Conservation (phyloP, 2,329 filamentous ascomycete species). For the Penicillium aurantiogriseum region DNA sequence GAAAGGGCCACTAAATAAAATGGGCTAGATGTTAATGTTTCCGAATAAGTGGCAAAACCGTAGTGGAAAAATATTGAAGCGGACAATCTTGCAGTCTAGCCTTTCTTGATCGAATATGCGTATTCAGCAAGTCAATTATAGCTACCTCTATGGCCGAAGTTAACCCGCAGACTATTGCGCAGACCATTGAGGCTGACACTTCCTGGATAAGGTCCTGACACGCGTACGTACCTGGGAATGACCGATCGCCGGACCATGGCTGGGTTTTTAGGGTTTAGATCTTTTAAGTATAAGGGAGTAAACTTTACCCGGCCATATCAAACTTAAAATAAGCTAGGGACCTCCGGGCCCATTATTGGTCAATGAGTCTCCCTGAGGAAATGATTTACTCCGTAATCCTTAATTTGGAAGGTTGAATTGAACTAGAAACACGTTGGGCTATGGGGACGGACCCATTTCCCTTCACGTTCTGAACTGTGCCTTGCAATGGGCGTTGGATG, state of each 20-base stretch:
- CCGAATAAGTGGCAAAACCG: neutral
- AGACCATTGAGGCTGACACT: neutral
- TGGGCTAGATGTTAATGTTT: neutral
- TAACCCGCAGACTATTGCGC: no score
- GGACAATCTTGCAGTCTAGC: neutral
- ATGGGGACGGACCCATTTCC: neutral
- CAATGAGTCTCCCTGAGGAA: neutral
- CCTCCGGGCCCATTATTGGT: neutral
- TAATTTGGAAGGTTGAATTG: neutral
- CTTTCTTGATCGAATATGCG: neutral
- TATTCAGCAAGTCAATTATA: neutral
- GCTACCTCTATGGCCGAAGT: neutral
- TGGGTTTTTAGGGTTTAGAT: neutral
- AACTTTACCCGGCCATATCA: conserved; percentile 2
- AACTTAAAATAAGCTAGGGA: neutral
- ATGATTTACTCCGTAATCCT: neutral
- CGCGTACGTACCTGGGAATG: neutral
- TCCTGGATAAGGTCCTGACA: neutral
- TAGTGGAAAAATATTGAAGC: neutral
- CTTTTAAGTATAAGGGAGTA: neutral
- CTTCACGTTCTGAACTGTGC: neutral
- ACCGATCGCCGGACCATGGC: neutral
- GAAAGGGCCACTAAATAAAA: neutral
- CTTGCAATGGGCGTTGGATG: neutral
- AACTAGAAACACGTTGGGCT: neutral